Evolutionary conservation across 1,284 basidiomycete species (phyloP), one percentile per base, ranked within the genome.

Genomic region (Cryptococcus wingfieldii): DNA sequence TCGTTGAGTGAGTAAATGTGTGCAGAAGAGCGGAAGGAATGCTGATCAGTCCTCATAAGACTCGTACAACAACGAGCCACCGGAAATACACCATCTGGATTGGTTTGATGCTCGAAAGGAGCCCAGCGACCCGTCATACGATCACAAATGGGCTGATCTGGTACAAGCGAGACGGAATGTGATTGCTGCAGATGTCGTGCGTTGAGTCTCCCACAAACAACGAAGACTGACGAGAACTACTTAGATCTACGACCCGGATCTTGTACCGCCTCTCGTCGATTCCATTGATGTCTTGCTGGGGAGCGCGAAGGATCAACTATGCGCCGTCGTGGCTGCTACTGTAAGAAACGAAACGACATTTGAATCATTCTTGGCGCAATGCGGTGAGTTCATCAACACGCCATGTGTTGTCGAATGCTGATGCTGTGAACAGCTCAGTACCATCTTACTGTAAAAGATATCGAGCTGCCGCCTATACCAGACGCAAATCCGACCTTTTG

Each of bases 201-300:
- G 75, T 70, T 27, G 6, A 12, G 2, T 23, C 48, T 47, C 44
- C 43, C 38, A 16, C 41, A n/a, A 13, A 8, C 19, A 50, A 34
- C 18, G 18, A 31, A 50, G 18, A 34, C 31, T 42, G 19, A 7
- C 23, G 14, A 46, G 2, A 5, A 23, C 54, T 13, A 9, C 41
- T 53, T 53, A 77, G 74, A 75, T 77, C 28, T 78, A 78, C 61
- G 77, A 78, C 58, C 77, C 76, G 2, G 67, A 70, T 25, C 63
- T 78, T 28, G 65, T 77, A 12, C 67, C 68, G 12, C 63, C 71
- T 1, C 64, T 78, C 5, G 71, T 76, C 2, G 43, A 60, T 2
- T 65, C 76, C 8, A 68, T 78, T 18, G 4, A 27, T 2, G 57
- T 62, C 13, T 63, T 77, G 43, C 59, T 75, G n/a, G 53, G 27